Percentiles rank a stretch among this genome's conserved stretches.
phyloP scores from a whole-genome alignment of 176 grass and related monocot species.

The Eragrostis nindensis region DNA sequence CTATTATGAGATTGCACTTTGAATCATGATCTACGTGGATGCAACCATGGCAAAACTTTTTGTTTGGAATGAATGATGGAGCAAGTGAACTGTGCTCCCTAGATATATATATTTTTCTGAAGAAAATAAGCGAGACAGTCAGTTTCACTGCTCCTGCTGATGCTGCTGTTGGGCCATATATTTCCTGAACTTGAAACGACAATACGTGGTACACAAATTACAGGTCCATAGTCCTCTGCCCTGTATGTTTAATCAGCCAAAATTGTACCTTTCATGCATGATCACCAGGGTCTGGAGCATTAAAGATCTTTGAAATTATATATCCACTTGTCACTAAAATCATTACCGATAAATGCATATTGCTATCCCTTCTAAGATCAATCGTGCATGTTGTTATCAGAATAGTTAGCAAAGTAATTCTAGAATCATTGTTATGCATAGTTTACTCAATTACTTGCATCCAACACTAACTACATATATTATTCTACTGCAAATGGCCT shows the following conservation, averaged over 20 bases:
- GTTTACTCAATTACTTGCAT: not conserved
- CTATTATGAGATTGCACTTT: not conserved
- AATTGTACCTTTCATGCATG: slow-evolving; percentile 40
- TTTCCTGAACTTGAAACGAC: not conserved
- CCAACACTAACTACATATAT: slow-evolving; percentile 3
- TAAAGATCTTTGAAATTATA: not conserved
- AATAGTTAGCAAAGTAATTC: slow-evolving; percentile 11
- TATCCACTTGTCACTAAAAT: not conserved
- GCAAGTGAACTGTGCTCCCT: not conserved
- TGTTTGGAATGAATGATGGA: not conserved
- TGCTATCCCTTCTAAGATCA: not conserved
- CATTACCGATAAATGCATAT: not conserved
- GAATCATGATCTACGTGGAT: slow-evolving; percentile 32
- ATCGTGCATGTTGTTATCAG: not conserved
- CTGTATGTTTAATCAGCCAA: not conserved
- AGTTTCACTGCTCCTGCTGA: not conserved
- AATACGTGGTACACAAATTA: slow-evolving; percentile 30
- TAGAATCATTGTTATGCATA: not conserved
- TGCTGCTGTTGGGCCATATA: not conserved
- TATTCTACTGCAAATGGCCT: slow-evolving; percentile 17
- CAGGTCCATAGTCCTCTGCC: slow-evolving; percentile 13
- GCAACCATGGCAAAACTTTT: not conserved
- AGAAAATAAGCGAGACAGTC: not conserved
- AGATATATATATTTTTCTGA: slow-evolving; percentile 1
- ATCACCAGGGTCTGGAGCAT: not conserved